phyloP scores from a whole-genome alignment of 768 basidiomycete species.

The Pulveroboletus sp. region DNA sequence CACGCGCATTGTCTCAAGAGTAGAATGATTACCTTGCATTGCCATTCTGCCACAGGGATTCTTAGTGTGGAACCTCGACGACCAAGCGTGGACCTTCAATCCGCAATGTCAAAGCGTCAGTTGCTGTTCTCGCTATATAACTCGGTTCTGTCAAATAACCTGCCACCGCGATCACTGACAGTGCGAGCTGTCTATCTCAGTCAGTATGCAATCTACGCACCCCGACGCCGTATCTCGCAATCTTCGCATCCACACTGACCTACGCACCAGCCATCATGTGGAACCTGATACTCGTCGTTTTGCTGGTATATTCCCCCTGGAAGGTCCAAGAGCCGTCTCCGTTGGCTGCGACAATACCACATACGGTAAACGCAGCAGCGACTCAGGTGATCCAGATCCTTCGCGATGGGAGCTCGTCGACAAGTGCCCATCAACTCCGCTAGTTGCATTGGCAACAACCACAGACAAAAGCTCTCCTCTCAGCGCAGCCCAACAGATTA shows the following conservation, averaged over 20 bases:
- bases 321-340: slow-evolving; percentile 4
- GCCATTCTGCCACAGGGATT: slow-evolving; percentile 12
- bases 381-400: not conserved
- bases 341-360: slow-evolving; percentile 6
- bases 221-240: slow-evolving; percentile 3
- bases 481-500: slow-evolving; percentile 22
- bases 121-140: slow-evolving; percentile 17
- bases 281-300: slow-evolving; percentile 26
- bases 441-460: not conserved
- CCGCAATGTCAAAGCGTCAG: slow-evolving; percentile 25
- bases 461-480: slow-evolving; percentile 1
- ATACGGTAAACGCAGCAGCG: slow-evolving; percentile 10
- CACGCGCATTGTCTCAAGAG: not conserved
- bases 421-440: not conserved
- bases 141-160: not conserved
- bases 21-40: slow-evolving; percentile 8
- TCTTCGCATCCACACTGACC: slow-evolving; percentile 2
- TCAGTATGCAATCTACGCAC: slow-evolving; percentile 9
- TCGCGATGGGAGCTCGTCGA: slow-evolving; percentile 12
- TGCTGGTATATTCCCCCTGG: slow-evolving; percentile 17
- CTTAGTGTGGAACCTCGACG: slow-evolving; percentile 14
- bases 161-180: slow-evolving; percentile 2
- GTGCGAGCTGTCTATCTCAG: not conserved
- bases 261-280: not conserved
- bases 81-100: slow-evolving; percentile 18